A percentile compares a stretch with the other conserved stretches of the same genome.
Evolutionary conservation across 2,329 filamentous ascomycete species (phyloP).

Genomic region (Alternaria ventricosa): DNA sequence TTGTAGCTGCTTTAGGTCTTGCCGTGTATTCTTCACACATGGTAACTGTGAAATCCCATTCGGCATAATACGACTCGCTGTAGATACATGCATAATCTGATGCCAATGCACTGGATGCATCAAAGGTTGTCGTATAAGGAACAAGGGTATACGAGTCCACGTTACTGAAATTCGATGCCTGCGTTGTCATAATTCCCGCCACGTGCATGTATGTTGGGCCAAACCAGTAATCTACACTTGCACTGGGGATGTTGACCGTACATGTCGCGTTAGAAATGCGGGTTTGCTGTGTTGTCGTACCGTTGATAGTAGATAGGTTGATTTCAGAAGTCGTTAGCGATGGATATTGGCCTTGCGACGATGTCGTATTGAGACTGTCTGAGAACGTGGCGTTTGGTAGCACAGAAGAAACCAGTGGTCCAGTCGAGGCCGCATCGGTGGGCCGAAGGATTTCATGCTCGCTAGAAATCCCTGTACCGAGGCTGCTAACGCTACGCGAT

Average conservation of each 20-base stretch:
- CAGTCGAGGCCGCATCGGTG: conserved; percentile 9
- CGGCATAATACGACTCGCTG: conserved; percentile 28
- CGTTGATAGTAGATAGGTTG: background rate
- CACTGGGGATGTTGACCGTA: conserved; percentile 43
- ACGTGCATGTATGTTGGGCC: conserved; percentile 32
- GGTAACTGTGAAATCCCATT: conserved; percentile 29
- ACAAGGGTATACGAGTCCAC: conserved; percentile 25
- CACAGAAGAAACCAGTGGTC: conserved; percentile 1
- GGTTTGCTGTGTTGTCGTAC: conserved; percentile 6
- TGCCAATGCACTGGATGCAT: conserved; percentile 30
- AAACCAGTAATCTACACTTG: conserved; percentile 45
- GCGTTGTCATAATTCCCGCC: conserved; percentile 27
- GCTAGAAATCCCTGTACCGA: conserved; percentile 3
- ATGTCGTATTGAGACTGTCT: background rate
- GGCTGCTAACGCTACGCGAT: conserved; percentile 1
- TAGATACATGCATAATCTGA: conserved; percentile 30
- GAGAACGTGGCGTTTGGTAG: conserved; percentile 1
- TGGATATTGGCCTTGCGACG: background rate
- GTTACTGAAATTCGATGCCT: conserved; percentile 26
- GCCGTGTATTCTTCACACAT: conserved; percentile 32
- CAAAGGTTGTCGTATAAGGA: conserved; percentile 33
- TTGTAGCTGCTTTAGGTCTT: conserved; percentile 40
- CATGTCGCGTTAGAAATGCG: conserved; percentile 29
- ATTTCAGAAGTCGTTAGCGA: background rate
- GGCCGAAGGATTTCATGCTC: conserved; percentile 17